A percentile compares a stretch with the other conserved stretches of the same genome.
phyloP scores from a whole-genome alignment of 441 rosid genomes.

The Bocquillonia castaneifolia region DNA sequence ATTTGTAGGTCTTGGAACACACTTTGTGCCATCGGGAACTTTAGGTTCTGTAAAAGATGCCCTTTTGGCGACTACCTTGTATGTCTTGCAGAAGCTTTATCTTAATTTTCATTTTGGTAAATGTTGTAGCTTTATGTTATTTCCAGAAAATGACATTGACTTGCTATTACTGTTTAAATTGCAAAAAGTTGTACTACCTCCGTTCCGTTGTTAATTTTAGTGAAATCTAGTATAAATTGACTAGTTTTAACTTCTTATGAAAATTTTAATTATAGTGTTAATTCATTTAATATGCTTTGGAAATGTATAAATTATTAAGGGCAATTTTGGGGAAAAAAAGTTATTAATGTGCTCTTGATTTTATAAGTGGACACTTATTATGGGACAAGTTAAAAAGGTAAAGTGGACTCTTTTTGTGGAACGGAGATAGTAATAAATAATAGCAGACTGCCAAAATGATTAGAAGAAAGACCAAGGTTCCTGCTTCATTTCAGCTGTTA shows the following conservation, averaged over 20 bases:
- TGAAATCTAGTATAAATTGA: too few species aligned
- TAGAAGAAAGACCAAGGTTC: not conserved
- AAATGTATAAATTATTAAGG: too few species aligned
- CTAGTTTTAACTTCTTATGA: too few species aligned
- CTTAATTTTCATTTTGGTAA: constrained; percentile 9
- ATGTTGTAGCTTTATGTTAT: not conserved
- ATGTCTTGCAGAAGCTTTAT: constrained; percentile 21
- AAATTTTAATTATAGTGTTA: too few species aligned
- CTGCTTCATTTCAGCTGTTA: not conserved
- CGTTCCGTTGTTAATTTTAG: too few species aligned
- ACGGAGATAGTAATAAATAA: not conserved
- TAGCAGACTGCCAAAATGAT: not conserved
- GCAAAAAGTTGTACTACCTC: too few species aligned
- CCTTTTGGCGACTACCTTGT: constrained; percentile 59
- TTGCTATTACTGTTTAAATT: not conserved
- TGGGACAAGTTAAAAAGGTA: too few species aligned
- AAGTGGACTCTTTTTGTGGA: too few species aligned
- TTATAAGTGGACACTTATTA: too few species aligned
- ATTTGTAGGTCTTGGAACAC: constrained; percentile 78
- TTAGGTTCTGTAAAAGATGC: constrained; percentile 60
- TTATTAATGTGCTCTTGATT: too few species aligned
- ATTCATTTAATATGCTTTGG: too few species aligned
- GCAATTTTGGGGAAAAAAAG: too few species aligned
- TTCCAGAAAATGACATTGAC: not conserved
- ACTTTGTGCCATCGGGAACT: constrained; percentile 71